Evolutionary conservation across 192 early-diverging fungal species (phyloP).

Genomic region (Backusella tarrabulga): DNA sequence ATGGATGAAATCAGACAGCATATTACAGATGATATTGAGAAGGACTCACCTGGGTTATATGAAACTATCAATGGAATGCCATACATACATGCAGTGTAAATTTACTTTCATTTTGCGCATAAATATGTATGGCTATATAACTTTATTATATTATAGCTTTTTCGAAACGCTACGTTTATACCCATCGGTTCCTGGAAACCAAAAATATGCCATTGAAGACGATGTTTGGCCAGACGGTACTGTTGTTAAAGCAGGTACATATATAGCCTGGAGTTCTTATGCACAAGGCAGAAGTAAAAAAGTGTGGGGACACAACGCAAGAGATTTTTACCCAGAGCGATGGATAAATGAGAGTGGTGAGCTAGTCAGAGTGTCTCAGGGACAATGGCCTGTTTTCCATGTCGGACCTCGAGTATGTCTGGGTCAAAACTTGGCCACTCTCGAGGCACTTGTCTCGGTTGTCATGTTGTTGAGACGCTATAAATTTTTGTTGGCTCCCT

Average conservation of each 20-base stretch:
- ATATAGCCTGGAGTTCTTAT: slow-evolving; percentile 49
- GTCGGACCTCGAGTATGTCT: slow-evolving; percentile 46
- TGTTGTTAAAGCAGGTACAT: slow-evolving; percentile 46
- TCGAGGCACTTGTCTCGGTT: slow-evolving; percentile 40
- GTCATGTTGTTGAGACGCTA: slow-evolving; percentile 38
- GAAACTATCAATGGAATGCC: slow-evolving; percentile 32
- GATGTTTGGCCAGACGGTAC: slow-evolving; percentile 62
- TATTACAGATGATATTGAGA: slow-evolving; percentile 27
- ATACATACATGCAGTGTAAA: slow-evolving; percentile 41
- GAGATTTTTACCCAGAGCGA: slow-evolving; percentile 60
- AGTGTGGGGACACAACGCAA: slow-evolving; percentile 65
- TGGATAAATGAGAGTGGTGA: slow-evolving; percentile 50
- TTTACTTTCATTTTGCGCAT: not conserved
- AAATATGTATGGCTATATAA: not conserved
- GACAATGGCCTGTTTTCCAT: slow-evolving; percentile 58
- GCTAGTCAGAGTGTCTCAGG: slow-evolving; percentile 31
- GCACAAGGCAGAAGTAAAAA: slow-evolving; percentile 46
- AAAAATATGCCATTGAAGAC: slow-evolving; percentile 54
- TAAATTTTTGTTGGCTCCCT: slow-evolving; percentile 35
- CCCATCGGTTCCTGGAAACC: slow-evolving; percentile 62
- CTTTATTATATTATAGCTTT: slow-evolving; percentile 10
- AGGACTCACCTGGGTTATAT: slow-evolving; percentile 25
- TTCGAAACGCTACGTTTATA: slow-evolving; percentile 63
- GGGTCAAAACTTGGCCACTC: slow-evolving; percentile 43
- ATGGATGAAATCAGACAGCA: slow-evolving; percentile 38